Evolutionary conservation across 805 yeast species (phyloP).

Genomic region (Schwanniomyces pseudopolymorphus): DNA sequence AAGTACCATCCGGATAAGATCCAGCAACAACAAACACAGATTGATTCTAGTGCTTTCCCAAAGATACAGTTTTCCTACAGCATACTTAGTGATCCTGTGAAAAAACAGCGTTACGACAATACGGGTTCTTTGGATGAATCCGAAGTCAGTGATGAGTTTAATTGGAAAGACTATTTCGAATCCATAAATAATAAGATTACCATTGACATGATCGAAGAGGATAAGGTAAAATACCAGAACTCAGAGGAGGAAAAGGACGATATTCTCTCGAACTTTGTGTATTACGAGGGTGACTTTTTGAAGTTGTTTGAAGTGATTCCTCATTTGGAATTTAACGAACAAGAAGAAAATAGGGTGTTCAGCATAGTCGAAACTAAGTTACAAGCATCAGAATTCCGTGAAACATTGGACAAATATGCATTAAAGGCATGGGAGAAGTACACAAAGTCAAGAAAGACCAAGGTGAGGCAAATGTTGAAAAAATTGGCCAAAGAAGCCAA

Average conservation of each 20-base stretch:
- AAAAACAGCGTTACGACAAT: conserved; percentile 60
- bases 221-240: conserved; percentile 60
- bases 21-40: conserved; percentile 22
- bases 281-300: conserved; percentile 66
- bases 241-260: conserved; percentile 62
- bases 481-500: conserved; percentile 61
- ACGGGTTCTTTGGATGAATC: conserved; percentile 62
- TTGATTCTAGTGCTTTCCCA: conserved; percentile 48
- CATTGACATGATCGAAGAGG: conserved; percentile 68
- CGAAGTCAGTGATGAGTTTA: conserved; percentile 38
- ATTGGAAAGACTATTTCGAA: conserved; percentile 60
- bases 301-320: conserved; percentile 72
- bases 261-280: conserved; percentile 56
- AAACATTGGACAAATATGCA: conserved; percentile 27
- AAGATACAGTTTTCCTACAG: conserved; percentile 74
- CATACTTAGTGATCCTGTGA: conserved; percentile 57
- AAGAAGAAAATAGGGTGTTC: conserved; percentile 63
- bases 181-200: conserved; percentile 51
- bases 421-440: conserved; percentile 50
- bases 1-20: conserved; percentile 72
- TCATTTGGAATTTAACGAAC: conserved; percentile 62
- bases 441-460: conserved; percentile 46
- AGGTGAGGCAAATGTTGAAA: conserved; percentile 49
- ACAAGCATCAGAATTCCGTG: conserved; percentile 31
- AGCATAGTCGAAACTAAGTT: conserved; percentile 46